Evolutionary conservation across 148 eudicot species (phyloP), one percentile per base, ranked within the genome.

Genomic region (Rhododendron kiyosumense): DNA sequence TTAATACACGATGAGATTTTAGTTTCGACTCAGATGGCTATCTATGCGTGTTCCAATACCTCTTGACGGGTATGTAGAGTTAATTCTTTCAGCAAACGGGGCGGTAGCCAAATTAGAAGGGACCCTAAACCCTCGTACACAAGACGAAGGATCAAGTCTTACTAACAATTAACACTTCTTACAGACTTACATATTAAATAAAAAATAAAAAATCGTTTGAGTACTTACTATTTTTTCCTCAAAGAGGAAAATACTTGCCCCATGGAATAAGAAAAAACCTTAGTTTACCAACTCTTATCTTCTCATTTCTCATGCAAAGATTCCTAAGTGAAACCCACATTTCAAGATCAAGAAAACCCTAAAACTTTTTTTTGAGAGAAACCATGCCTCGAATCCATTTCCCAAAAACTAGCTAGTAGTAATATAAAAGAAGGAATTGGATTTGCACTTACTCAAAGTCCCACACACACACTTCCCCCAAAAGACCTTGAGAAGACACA

Each of bases 401-500:
- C 88, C 89, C 93, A 85, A 91, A 86, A 84, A 59, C 43, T 28
- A 32, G 34, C 34, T 32, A 32, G 34, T 32, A 32, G 34, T 32
- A 34, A 52, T 77, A 86, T 49, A 85, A 89, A 18, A 4, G 4
- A 24, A 63, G 24, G 26, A 63, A 63, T 7, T 63, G 12, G 86
- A 91, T 74, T 82, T 85, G 89, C 86, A 61, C 43, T 1, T 77
- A 76, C 79, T 82, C 82, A 83, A 84, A 85, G 65, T 85, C 85
- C 85, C 51, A 85, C 63, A 84, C 89, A 30, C 61, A 84, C 89
- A 30, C 36, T 69, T 69, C 38, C 75, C 88, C 4, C 81, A 54
- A 85, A 88, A 85, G 83, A 81, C 90, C 91, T 90, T 91, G 92
- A 92, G 92, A 92, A 89, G 88, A 89, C 87, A 91, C 89, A 86